Evolutionary conservation across 2,329 filamentous ascomycete species (phyloP), one percentile per base, ranked within the genome.

Genomic region (Verticillium longisporum): DNA sequence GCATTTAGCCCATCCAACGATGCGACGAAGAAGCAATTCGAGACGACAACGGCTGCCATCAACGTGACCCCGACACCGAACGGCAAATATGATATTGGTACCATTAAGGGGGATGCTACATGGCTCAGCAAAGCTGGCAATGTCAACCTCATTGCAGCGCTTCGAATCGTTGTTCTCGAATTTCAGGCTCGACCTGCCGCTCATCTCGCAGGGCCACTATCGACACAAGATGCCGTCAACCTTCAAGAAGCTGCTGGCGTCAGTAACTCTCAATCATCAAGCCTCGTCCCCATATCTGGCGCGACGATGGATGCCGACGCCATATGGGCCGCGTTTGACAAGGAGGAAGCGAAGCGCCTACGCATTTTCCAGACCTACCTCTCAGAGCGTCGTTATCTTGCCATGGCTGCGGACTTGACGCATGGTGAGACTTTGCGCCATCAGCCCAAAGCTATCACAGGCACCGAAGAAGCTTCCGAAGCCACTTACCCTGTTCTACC

Each of bases 31-130:
- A 81, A 84, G 66, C 83, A 84, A 18, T 96, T 96, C 70, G 90
- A 96, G 63, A 90, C 90, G 21, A 92, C 88, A 74, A 96, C 91
- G 1, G 90, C 92, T 26, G 90, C 92, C 5, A 96, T 97, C 63
- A 89, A 96, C 72, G 85, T 92, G 57, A 86, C 91, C 1, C 86
- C 89, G 18, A 84, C 84, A 6, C 78, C 84, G 13, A 85, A 84
- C 68, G 83, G 84, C 50, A 84, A 84, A 61, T 91, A 89, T 71
- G 86, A 93, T 69, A 80, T 97, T 66, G 86, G 89, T 45, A 79
- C 89, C 69, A 86, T 98, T 72, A 97, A 96, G 76, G 84, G 86
- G 56, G 93, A 98, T 77, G 85, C 92, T 37, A 73, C 89, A 66
- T 98, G 93, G 92, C 79, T 99, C 64, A 93, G 91, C 74, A 86